These are phyloP conservation scores for Fusarium tricinctum DNA, from an alignment of 2,329 filamentous ascomycete genomes.

Conservation along the genomic window DNA sequence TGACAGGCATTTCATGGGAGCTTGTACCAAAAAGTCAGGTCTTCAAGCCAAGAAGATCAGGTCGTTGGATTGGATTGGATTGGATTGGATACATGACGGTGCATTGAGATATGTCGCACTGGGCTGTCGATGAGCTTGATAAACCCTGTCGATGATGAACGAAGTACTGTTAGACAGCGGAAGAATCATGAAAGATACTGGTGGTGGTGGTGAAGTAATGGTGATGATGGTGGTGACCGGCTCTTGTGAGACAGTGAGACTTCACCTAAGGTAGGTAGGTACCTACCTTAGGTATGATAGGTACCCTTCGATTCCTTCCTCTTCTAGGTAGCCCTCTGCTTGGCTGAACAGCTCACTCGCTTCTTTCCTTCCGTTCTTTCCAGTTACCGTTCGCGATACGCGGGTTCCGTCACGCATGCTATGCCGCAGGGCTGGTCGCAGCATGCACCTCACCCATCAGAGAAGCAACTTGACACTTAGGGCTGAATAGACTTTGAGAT, in stretches of 20 bases:
- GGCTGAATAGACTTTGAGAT: slow-evolving; percentile 36
- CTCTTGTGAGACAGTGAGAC: slow-evolving; percentile 41
- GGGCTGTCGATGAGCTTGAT: slow-evolving; percentile 16
- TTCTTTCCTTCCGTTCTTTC: slow-evolving; percentile 38
- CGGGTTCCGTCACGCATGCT: slow-evolving; percentile 38
- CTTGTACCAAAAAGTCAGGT: slow-evolving; percentile 3
- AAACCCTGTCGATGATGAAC: slow-evolving; percentile 16
- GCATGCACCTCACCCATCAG: slow-evolving; percentile 42
- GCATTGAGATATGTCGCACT: slow-evolving; percentile 35
- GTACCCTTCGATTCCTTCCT: slow-evolving; percentile 36
- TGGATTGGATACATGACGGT: slow-evolving; percentile 18
- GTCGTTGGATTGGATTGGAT: neutral
- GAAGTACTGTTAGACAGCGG: neutral
- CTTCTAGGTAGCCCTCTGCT: slow-evolving; percentile 27
- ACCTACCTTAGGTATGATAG: no score
- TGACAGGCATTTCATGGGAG: slow-evolving; percentile 36
- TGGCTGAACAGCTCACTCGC: slow-evolving; percentile 22
- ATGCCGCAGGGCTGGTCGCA: slow-evolving; percentile 43
- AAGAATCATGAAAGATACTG: slow-evolving; percentile 3
- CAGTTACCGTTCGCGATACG: slow-evolving; percentile 42
- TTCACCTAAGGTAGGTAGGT: neutral
- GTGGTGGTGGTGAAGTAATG: slow-evolving; percentile 5
- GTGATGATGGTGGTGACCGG: slow-evolving; percentile 9
- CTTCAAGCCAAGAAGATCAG: slow-evolving; percentile 8
- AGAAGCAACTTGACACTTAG: slow-evolving; percentile 42